Evolutionary conservation across 1,284 basidiomycete species (phyloP), one percentile per base, ranked within the genome.

Genomic region (Filobasidium uniguttulatum): DNA sequence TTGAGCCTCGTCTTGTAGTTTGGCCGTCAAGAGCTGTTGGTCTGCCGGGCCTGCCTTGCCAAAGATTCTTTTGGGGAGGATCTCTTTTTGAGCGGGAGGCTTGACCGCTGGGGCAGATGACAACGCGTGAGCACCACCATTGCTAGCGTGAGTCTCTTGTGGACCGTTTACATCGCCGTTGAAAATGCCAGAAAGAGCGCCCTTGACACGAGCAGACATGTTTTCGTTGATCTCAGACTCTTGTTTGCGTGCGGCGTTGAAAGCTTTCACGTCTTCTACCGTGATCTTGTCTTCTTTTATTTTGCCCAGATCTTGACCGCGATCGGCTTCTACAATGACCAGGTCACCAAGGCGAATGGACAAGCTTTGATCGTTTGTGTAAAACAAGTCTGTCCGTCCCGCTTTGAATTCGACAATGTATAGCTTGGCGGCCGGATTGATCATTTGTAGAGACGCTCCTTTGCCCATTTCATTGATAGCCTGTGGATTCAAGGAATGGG

Each of bases 341-440:
- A 91, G 71, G 64, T 97, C 93, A 3, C 88, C 91, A 57, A 85
- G 77, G 28, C 73, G 68, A 50, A 72, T 71, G 5, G 67, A 69
- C 46, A 71, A 63, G 7, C 72, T 66, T 17, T 77, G 71, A 60
- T 87, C 82, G 2, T 80, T 81, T 58, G 82, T 77, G 69, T 93
- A 97, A 69, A 89, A 94, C 29, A 98, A 72, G 67, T 97, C 93
- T 54, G 89, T 91, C 25, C 93, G 79, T 0, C 88, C 88, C 0
- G 89, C 89, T 72, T 97, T 97, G 75, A 98, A 98, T 63, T 94
- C 86, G 60, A 97, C 85, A 60, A 97, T 91, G 73, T 81, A 97
- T 5, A 97, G 76, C n/a, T 85, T 85, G 72, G 84, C 88, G 22
- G 80, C 79, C 15, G 81, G 70, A 0, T 88, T 82, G 26, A 98